Conservation (phyloP, 2,329 filamentous ascomycete species). For the Fusarium napiforme region DNA sequence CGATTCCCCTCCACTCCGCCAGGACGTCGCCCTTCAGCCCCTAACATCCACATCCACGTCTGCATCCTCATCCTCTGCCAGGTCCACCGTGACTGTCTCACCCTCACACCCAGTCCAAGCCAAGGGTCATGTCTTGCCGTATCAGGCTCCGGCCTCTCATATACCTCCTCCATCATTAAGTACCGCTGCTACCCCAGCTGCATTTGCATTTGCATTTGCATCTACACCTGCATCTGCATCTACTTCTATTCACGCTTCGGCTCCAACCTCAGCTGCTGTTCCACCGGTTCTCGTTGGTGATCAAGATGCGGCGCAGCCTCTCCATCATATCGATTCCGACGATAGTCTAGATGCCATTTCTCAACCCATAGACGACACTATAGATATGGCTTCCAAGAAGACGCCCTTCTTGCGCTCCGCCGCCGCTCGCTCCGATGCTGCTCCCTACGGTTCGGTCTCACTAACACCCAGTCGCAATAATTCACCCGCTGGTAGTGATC, state of each 20-base stretch:
- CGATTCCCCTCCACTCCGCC: slow-evolving; percentile 43
- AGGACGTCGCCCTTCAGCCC: slow-evolving; percentile 48
- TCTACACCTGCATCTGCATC: slow-evolving; percentile 21
- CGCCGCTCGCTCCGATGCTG: slow-evolving; percentile 45
- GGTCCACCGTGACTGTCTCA: slow-evolving; percentile 45
- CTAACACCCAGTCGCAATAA: slow-evolving; percentile 50
- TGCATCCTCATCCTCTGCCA: slow-evolving; percentile 37
- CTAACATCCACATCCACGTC: slow-evolving; percentile 43
- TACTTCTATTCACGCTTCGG: neutral
- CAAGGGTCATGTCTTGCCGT: slow-evolving; percentile 44
- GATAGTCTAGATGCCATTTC: slow-evolving; percentile 42
- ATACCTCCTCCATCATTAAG: slow-evolving; percentile 40
- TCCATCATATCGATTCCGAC: slow-evolving; percentile 12
- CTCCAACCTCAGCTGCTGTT: neutral
- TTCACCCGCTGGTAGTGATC: slow-evolving; percentile 51
- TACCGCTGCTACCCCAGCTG: slow-evolving; percentile 28
- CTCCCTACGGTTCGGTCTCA: slow-evolving; percentile 54
- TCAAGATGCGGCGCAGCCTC: slow-evolving; percentile 24
- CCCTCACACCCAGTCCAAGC: slow-evolving; percentile 35
- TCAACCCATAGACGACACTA: slow-evolving; percentile 25
- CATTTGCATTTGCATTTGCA: slow-evolving; percentile 24
- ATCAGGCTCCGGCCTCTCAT: slow-evolving; percentile 40
- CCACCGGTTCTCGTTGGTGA: neutral
- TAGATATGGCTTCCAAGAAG: slow-evolving; percentile 51
- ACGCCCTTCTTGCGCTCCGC: slow-evolving; percentile 51